Percentiles rank a stretch among this genome's conserved stretches.
These are phyloP conservation scores for Syzygium malaccense DNA, from an alignment of 441 rosid genomes.

Conservation along the genomic window DNA sequence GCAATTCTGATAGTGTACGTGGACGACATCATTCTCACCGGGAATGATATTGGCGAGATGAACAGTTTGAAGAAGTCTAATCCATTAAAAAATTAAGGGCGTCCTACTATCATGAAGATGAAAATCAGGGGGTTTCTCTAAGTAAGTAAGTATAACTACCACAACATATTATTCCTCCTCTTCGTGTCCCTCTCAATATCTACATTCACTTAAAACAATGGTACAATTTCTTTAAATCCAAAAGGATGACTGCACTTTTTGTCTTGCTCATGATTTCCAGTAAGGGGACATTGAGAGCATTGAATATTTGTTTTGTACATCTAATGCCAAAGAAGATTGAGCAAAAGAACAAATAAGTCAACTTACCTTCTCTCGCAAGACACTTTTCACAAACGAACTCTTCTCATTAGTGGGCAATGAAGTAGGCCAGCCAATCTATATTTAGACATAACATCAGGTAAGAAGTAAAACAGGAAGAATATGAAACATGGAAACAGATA, in stretches of 20 bases:
- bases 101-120: background rate
- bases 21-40: no score
- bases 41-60: no score
- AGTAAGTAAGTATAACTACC: background rate
- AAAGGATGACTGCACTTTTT: background rate
- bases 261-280: background rate
- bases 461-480: constrained; percentile 1
- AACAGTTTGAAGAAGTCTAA: background rate
- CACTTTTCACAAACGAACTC: constrained; percentile 52
- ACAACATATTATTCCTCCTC: background rate
- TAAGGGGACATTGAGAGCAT: background rate
- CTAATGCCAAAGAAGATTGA: background rate
- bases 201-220: background rate
- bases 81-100: background rate
- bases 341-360: background rate
- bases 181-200: background rate
- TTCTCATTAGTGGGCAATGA: constrained; percentile 89
- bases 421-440: constrained; percentile 96
- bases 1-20: no score
- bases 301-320: constrained; percentile 10
- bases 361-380: constrained; percentile 70
- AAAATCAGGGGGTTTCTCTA: background rate
- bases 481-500: background rate
- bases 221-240: background rate
- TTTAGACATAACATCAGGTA: background rate